These are phyloP conservation scores for Phytopythium mirpurense DNA, from an alignment of 352 stramenopile species.

Conservation along the genomic window DNA sequence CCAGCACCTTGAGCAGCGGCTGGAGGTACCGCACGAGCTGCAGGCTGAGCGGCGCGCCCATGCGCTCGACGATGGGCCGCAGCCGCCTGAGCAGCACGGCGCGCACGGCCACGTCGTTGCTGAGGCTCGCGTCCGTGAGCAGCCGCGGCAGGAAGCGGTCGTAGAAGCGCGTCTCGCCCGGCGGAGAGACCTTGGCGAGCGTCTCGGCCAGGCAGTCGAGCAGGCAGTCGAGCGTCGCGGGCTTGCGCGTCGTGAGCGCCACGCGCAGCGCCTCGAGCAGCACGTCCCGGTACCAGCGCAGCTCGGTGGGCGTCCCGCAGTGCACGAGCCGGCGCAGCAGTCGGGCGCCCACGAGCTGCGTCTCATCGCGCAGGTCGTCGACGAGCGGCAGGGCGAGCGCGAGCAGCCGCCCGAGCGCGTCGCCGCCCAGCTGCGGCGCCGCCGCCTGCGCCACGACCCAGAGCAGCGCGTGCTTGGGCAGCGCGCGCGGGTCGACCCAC, in stretches of 20 bases:
- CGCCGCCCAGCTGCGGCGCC: slow-evolving; percentile 56
- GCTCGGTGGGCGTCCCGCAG: slow-evolving; percentile 62
- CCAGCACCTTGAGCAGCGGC: slow-evolving; percentile 67
- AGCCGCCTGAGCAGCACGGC: slow-evolving; percentile 52
- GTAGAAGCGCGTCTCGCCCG: slow-evolving; percentile 53
- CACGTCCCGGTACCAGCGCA: slow-evolving; percentile 79
- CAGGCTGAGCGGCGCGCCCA: slow-evolving; percentile 64
- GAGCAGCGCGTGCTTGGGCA: slow-evolving; percentile 54
- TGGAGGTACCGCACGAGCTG: slow-evolving; percentile 73
- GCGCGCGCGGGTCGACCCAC: slow-evolving; percentile 41
- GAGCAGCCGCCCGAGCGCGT: slow-evolving; percentile 67
- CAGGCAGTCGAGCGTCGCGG: slow-evolving; percentile 45
- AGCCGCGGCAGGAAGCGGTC: slow-evolving; percentile 63
- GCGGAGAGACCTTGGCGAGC: slow-evolving; percentile 58
- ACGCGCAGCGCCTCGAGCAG: slow-evolving; percentile 67
- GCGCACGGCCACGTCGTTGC: slow-evolving; percentile 49
- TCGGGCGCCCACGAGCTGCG: slow-evolving; percentile 50
- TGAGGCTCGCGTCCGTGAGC: slow-evolving; percentile 58
- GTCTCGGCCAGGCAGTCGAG: slow-evolving; percentile 50
- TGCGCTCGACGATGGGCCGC: slow-evolving; percentile 31
- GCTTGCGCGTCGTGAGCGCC: slow-evolving; percentile 55
- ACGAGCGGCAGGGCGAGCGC: slow-evolving; percentile 77
- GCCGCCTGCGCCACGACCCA: slow-evolving; percentile 46
- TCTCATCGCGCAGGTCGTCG: slow-evolving; percentile 60
- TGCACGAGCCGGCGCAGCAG: slow-evolving; percentile 59